These are phyloP conservation scores for Clonostachys rhizophaga DNA, from an alignment of 2,329 filamentous ascomycete species.

Conservation along the genomic window DNA sequence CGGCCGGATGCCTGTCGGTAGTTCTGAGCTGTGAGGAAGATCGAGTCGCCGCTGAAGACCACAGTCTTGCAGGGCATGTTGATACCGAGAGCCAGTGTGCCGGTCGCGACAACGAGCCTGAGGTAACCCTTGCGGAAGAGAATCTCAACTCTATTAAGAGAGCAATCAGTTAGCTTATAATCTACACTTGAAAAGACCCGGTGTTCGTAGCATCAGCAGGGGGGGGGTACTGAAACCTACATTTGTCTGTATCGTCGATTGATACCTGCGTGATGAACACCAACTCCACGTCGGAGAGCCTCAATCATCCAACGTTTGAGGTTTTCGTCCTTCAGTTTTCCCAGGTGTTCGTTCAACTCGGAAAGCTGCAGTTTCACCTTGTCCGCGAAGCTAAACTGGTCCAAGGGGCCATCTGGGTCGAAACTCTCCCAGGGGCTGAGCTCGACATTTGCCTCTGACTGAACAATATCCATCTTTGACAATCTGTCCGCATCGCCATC, in stretches of 20 bases:
- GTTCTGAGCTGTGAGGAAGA: conserved; percentile 70
- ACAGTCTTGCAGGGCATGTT: conserved; percentile 84
- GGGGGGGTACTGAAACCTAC: conserved; percentile 15
- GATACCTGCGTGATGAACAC: conserved; percentile 76
- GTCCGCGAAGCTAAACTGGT: conserved; percentile 64
- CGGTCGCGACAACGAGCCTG: conserved; percentile 68
- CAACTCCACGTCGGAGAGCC: conserved; percentile 63
- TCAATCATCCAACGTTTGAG: conserved; percentile 43
- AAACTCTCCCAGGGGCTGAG: conserved; percentile 58
- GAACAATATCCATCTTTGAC: conserved; percentile 51
- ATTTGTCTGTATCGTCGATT: conserved; percentile 71
- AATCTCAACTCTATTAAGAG: conserved; percentile 53
- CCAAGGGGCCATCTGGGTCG: conserved; percentile 58
- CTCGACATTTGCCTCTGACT: conserved; percentile 52
- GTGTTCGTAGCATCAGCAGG: background rate
- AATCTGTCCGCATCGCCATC: conserved; percentile 29
- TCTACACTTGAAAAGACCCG: too few relatives aligned
- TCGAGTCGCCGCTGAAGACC: conserved; percentile 69
- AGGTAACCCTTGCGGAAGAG: conserved; percentile 70
- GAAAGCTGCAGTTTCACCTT: conserved; percentile 48
- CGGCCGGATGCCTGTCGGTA: conserved; percentile 74
- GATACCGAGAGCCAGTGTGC: conserved; percentile 72
- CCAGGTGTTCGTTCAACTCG: conserved; percentile 53
- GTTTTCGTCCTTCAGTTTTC: conserved; percentile 42
- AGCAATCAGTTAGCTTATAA: background rate